These are phyloP conservation scores for Rhypophila decipiens DNA, from an alignment of 495 filamentous ascomycete genomes.

Conservation along the genomic window DNA sequence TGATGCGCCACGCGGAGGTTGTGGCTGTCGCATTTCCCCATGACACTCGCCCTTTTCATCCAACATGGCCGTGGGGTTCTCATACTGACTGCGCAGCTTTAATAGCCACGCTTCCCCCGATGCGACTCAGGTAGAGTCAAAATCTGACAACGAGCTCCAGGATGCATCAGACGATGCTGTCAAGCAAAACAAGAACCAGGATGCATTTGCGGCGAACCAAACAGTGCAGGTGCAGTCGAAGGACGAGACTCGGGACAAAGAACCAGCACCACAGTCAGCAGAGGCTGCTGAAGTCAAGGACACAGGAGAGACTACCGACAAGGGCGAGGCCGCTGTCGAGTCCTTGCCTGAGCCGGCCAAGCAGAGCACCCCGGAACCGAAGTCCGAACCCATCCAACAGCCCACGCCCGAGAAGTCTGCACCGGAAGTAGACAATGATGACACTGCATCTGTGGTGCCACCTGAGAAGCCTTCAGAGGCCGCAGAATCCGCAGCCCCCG, in stretches of 20 bases:
- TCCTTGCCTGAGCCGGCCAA: too few relatives aligned
- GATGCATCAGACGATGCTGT: background rate
- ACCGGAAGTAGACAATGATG: background rate
- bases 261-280: background rate
- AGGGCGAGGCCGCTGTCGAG: too few relatives aligned
- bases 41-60: background rate
- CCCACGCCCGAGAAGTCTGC: background rate
- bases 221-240: background rate
- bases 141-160: background rate
- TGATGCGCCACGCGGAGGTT: background rate
- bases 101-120: slow-evolving; percentile 14
- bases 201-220: slow-evolving; percentile 20
- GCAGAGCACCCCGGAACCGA: too few relatives aligned
- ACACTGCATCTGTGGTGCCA: too few relatives aligned
- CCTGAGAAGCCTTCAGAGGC: background rate
- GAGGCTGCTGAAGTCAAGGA: background rate
- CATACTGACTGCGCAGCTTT: slow-evolving; percentile 1
- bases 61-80: background rate
- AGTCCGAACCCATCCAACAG: background rate
- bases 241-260: background rate
- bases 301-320: too few relatives aligned
- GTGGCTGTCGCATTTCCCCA: background rate
- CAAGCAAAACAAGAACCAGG: slow-evolving; percentile 12
- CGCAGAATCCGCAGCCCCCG: background rate
- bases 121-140: background rate